Evolutionary conservation across 163 green algal species (phyloP), one percentile per base, ranked within the genome.

Genomic region (Prototheca cutis): DNA sequence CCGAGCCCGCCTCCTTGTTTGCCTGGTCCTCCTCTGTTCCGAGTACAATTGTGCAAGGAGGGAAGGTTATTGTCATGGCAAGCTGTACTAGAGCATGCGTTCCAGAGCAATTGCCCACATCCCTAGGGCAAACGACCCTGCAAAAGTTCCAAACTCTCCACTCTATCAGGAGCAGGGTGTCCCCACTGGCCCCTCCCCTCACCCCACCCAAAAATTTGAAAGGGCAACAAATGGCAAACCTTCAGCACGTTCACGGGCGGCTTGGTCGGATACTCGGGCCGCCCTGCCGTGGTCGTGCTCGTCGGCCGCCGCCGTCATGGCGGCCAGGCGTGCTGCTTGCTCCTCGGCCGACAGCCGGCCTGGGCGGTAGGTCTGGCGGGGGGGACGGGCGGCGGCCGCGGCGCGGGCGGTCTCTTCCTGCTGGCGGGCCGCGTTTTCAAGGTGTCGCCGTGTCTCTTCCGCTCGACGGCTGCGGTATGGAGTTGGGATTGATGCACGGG

Each of bases 261-360:
- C 63, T 30, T 72, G 61, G 7, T 67, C 72, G 10, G 33, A 34
- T 49, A 91, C 57, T 13, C 83, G 76, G 30, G 62, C 47, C 53
- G 40, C 40, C 8, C 81, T 71, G 33, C 72, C 56, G 58, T 72
- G 49, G 18, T 92, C 81, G 55, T 91, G 81, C 61, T 79, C 60
- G n/a, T 67, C 53, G 3, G 86, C 86, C 59, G 89, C 82, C 40
- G 67, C 66, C 61, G 72, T 73, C 87, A 94, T 94, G 71, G 90
- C 82, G 21, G 79, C 78, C 29, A 94, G 73, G 47, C 68, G 58
- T 31, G 30, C 29, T 28, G 59, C 59, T 56, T 62, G 68, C 65
- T 85, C 70, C 65, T 81, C 74, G 54, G 74, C 81, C 17, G 60
- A 85, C n/a, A 93, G 23, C 48, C 61, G 54, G 18, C 85, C 78